Evolutionary conservation across 2,329 filamentous ascomycete genomes (phyloP).

Genomic region (Venturia oleaginea): DNA sequence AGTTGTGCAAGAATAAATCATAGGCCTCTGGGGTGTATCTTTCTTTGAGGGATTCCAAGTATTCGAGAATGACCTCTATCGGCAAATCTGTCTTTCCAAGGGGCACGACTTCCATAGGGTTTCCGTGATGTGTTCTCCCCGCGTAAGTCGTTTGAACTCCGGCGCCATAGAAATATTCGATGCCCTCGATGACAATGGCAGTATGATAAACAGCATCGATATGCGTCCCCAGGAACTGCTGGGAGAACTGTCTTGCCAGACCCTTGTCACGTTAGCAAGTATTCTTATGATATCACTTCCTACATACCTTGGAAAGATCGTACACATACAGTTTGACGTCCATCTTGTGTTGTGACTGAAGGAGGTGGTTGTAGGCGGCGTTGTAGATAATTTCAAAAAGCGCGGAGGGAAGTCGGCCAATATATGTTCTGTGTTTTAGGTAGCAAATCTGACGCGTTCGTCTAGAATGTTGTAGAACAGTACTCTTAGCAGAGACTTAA

Average conservation of each 20-base stretch:
- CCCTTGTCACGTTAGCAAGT: slow-evolving; percentile 30
- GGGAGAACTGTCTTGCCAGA: slow-evolving; percentile 48
- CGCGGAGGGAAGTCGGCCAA: neutral
- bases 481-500: neutral
- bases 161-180: slow-evolving; percentile 85
- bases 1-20: slow-evolving; percentile 84
- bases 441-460: slow-evolving; percentile 6
- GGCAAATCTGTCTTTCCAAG: slow-evolving; percentile 73
- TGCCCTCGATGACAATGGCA: slow-evolving; percentile 71
- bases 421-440: neutral
- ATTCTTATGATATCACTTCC: neutral
- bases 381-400: neutral
- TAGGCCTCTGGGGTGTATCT: slow-evolving; percentile 84
- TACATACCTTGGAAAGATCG: slow-evolving; percentile 37
- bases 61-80: slow-evolving; percentile 74
- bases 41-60: slow-evolving; percentile 70
- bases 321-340: slow-evolving; percentile 44
- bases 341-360: slow-evolving; percentile 29
- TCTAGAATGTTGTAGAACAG: neutral
- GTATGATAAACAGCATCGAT: slow-evolving; percentile 93
- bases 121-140: slow-evolving; percentile 77
- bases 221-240: slow-evolving; percentile 52
- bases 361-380: neutral
- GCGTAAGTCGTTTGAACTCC: slow-evolving; percentile 75
- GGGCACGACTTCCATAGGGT: slow-evolving; percentile 64